phyloP scores from a whole-genome alignment of 345 rosid species.

The Isatis tinctoria region DNA sequence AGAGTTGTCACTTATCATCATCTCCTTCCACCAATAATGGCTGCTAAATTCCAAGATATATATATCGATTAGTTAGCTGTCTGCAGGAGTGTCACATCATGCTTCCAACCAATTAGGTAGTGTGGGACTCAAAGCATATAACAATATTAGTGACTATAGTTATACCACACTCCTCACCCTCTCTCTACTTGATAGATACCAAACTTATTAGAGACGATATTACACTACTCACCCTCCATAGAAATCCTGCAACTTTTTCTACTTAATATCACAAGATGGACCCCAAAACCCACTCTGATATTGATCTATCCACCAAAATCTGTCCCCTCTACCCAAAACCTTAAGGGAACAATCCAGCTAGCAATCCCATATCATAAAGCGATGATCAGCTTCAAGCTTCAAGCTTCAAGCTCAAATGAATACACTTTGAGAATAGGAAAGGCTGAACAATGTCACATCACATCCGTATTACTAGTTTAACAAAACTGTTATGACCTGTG shows the following conservation, averaged over 20 bases:
- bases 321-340: conserved; percentile 30
- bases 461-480: not conserved
- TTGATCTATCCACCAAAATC: conserved; percentile 34
- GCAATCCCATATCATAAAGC: conserved; percentile 34
- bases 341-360: conserved; percentile 44
- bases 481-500: conserved; percentile 6
- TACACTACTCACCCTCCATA: conserved; percentile 23
- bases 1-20: conserved; percentile 29
- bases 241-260: conserved; percentile 25
- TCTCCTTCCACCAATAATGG: conserved; percentile 29
- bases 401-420: conserved; percentile 27
- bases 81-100: conserved; percentile 41
- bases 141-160: conserved; percentile 23
- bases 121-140: conserved; percentile 37
- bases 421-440: conserved; percentile 5
- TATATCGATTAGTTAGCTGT: conserved; percentile 32
- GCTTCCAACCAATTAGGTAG: conserved; percentile 40
- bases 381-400: conserved; percentile 27
- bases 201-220: conserved; percentile 43
- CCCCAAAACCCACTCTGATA: conserved; percentile 35
- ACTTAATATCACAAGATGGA: conserved; percentile 39
- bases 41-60: conserved; percentile 28
- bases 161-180: conserved; percentile 33
- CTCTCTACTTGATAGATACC: conserved; percentile 42
- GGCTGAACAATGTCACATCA: conserved; percentile 21